A percentile compares a stretch with the other conserved stretches of the same genome.
phyloP scores from a whole-genome alignment of 2,329 filamentous ascomycete genomes.

The Juglanconis oblonga region DNA sequence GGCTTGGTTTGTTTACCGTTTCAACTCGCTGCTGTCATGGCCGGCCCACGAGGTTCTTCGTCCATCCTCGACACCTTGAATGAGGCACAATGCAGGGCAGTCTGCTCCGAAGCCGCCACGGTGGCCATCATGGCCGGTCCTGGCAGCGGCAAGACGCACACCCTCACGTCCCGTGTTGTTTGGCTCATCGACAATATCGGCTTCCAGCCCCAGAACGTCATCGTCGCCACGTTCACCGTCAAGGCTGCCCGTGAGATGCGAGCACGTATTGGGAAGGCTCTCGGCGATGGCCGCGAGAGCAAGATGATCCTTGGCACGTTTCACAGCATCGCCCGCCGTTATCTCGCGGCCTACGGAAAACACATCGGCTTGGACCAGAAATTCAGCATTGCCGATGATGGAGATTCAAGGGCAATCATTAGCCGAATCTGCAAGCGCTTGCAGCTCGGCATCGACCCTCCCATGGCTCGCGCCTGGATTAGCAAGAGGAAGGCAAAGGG shows the following conservation, averaged over 20 bases:
- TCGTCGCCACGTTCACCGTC: slow-evolving; percentile 96
- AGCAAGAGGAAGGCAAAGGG: slow-evolving; percentile 63
- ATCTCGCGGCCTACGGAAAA: slow-evolving; percentile 79
- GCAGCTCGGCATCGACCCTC: slow-evolving; percentile 65
- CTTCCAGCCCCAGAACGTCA: slow-evolving; percentile 78
- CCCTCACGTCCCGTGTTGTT: slow-evolving; percentile 85
- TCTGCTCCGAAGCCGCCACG: slow-evolving; percentile 49
- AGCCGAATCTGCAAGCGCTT: slow-evolving; percentile 79
- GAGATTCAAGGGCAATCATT: slow-evolving; percentile 76
- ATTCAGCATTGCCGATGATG: slow-evolving; percentile 87
- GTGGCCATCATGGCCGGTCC: slow-evolving; percentile 67
- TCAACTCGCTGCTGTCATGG: slow-evolving; percentile 3
- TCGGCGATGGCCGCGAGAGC: slow-evolving; percentile 73
- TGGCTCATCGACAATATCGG: slow-evolving; percentile 74
- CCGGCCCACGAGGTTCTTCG: slow-evolving; percentile 16
- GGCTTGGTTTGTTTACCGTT: slow-evolving; percentile 4
- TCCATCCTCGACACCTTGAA: slow-evolving; percentile 50
- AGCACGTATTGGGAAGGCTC: slow-evolving; percentile 73
- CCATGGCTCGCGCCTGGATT: slow-evolving; percentile 71
- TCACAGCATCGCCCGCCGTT: slow-evolving; percentile 85
- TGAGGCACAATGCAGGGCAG: slow-evolving; percentile 52
- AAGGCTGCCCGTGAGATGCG: slow-evolving; percentile 95
- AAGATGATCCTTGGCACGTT: slow-evolving; percentile 89
- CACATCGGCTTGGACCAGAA: slow-evolving; percentile 77
- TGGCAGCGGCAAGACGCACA: slow-evolving; percentile 88